Evolutionary conservation across 768 basidiomycete genomes (phyloP), one percentile per base, ranked within the genome.

Genomic region (Rhizopogon vinicolor): DNA sequence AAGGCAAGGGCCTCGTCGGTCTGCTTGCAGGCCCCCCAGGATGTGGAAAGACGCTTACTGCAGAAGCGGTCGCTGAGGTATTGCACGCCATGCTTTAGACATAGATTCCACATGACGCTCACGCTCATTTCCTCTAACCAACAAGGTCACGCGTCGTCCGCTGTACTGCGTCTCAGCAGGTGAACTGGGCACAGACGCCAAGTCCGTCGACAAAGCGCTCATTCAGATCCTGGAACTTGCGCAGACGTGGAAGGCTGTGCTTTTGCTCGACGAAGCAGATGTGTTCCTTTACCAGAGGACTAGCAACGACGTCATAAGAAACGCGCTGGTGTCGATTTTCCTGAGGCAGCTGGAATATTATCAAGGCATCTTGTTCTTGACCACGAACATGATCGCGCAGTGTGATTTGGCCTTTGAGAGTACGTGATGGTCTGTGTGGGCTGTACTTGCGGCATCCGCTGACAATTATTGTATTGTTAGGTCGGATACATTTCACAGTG

Each of bases 321-420:
- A 87, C 60, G 85, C 85, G 1, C 84, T 87, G 78, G 85, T 89
- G 4, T 84, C 85, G 2, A 84, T 86, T 13, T 87, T 84, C 60
- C 79, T 82, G 28, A 77, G 80, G 19, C 80, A 81, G 62, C 74
- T 83, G 52, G 82, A 83, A 59, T 83, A 82, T 65, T 82, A 82
- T 67, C 77, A 79, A 40, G 82, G 81, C 5, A 80, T 83, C 62
- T 72, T 83, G 46, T 83, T 83, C 73, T 70, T 83, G 35, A 82
- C 82, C 33, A 82, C 80, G 18, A 82, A 74, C 63, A 61, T 68
- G 37, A 58, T 72, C 7, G 28, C 44, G 28, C 44, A 66, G 18
- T 85, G 86, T 67, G 85, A 86, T 64, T 81, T 82, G 60, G 86
- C 85, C 7, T 86, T 85, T 77, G 67, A 73, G 48, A 67, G 66